Base-by-base conservation (phyloP, 2,329 filamentous ascomycete species). In the Fusarium dimerum region DNA sequence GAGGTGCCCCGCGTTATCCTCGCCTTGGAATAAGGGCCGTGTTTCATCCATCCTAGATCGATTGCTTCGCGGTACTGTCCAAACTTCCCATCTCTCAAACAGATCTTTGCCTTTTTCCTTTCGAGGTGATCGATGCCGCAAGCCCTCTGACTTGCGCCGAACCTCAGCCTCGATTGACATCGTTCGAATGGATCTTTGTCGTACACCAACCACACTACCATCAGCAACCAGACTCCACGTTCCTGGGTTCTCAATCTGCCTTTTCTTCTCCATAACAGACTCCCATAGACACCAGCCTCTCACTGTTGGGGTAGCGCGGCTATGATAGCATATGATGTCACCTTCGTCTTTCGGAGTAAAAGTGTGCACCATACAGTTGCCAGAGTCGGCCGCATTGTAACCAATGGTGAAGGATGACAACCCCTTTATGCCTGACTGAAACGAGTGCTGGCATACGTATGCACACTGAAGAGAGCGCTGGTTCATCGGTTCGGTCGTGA, bases 321-420 rank as follows among this genome's bases (percentile, higher is more conserved):
- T 78, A 74, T 42, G 77, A 47, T 86, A 79, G 64, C 81, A 85
- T 11, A 90, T 82, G 47, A 73, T 76, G 62, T 77, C 80, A 36
- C 71, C 76, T 11, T 82, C 80, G 30, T 77, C 72, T 10, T 77
- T 70, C 0, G 84, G 79, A 1, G 78, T 73, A 62, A 86, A 89
- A 0, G 80, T 86, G 48, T 88, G 84, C 56, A 90, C 73, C 17
- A 89, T 76, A 51, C 86, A 83, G 45, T 86, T 80, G 11, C 82
- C 79, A 0, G 81, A 82, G 17, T 84, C 81, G 5, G 76, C 72
- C 52, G 82, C 80, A 3, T 78, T 78, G 64, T 90, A 90, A 12
- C 80, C 82, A 18, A 91, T 70, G 1, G 82, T 85, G n/a, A 91
- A 74, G 13, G 80, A 85, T 29, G 77, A 76, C 2, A 92, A 70